These are phyloP conservation scores for Pseudognaphalium luteoalbum DNA, from an alignment of 129 eudicot genomes.

Conservation along the genomic window DNA sequence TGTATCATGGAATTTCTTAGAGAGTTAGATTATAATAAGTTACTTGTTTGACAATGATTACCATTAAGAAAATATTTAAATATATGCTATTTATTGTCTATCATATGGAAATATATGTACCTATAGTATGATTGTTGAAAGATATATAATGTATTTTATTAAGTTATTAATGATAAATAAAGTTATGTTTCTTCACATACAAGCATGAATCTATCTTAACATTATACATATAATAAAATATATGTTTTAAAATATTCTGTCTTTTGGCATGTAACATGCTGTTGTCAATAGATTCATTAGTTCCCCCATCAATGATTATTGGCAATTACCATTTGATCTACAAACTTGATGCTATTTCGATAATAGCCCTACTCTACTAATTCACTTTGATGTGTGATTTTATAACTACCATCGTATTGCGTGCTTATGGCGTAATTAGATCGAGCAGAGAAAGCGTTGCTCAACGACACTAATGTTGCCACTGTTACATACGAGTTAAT, in stretches of 20 bases:
- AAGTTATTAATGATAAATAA: too few species aligned
- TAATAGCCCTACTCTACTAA: neutral
- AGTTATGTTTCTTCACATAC: too few species aligned
- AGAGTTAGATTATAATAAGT: too few species aligned
- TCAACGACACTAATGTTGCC: neutral
- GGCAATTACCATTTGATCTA: conserved; percentile 3
- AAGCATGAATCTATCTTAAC: neutral
- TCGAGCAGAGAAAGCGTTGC: neutral
- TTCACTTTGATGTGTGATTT: neutral
- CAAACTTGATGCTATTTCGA: neutral
- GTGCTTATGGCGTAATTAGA: neutral
- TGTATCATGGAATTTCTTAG: too few species aligned
- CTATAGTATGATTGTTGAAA: too few species aligned
- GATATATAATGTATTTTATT: too few species aligned
- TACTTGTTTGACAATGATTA: too few species aligned
- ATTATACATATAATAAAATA: neutral
- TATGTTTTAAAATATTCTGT: neutral
- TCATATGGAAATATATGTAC: too few species aligned
- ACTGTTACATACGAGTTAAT: too few species aligned
- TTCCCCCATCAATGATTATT: neutral
- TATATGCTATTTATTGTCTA: too few species aligned
- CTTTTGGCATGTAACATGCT: conserved; percentile 3
- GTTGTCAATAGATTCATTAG: neutral
- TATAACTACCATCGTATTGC: neutral
- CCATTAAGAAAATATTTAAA: too few species aligned